Conservation (phyloP, 2,329 filamentous ascomycete species). For the Coniella vitis region DNA sequence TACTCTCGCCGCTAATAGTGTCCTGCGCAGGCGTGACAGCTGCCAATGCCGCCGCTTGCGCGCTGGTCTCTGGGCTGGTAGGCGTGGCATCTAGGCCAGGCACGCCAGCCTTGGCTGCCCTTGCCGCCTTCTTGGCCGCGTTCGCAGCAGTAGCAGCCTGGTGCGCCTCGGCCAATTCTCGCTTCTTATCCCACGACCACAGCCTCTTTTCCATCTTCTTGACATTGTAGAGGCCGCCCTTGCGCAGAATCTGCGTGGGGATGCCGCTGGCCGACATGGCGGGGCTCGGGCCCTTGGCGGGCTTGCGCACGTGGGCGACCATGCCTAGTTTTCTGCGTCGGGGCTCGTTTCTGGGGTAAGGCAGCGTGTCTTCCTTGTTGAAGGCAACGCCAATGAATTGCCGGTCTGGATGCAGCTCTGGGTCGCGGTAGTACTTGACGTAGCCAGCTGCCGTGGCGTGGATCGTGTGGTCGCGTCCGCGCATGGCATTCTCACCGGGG, state of each 20-base stretch:
- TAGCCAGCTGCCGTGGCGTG: conserved; percentile 80
- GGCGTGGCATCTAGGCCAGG: background rate
- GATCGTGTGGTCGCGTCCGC: conserved; percentile 95
- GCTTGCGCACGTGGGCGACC: conserved; percentile 42
- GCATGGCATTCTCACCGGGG: conserved; percentile 88
- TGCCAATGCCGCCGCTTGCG: background rate
- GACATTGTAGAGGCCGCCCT: conserved; percentile 16
- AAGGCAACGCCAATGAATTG: conserved; percentile 95
- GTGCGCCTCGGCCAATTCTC: conserved; percentile 14
- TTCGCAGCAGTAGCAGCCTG: conserved; percentile 1
- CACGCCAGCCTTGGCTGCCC: background rate
- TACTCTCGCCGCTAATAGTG: background rate
- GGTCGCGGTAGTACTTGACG: conserved; percentile 95
- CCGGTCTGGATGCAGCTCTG: conserved; percentile 70
- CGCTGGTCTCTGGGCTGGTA: background rate
- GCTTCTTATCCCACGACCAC: conserved; percentile 18
- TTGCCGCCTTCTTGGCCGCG: background rate
- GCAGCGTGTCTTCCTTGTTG: conserved; percentile 72
- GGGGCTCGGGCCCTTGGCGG: conserved; percentile 20
- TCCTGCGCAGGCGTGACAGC: background rate
- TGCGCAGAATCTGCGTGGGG: conserved; percentile 26
- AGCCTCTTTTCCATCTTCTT: conserved; percentile 5
- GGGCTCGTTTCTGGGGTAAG: conserved; percentile 66
- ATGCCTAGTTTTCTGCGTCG: conserved; percentile 72
- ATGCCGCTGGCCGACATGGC: conserved; percentile 30